Conservation (phyloP, 805 yeast species). For the Sugiyamaella lignohabitans region DNA sequence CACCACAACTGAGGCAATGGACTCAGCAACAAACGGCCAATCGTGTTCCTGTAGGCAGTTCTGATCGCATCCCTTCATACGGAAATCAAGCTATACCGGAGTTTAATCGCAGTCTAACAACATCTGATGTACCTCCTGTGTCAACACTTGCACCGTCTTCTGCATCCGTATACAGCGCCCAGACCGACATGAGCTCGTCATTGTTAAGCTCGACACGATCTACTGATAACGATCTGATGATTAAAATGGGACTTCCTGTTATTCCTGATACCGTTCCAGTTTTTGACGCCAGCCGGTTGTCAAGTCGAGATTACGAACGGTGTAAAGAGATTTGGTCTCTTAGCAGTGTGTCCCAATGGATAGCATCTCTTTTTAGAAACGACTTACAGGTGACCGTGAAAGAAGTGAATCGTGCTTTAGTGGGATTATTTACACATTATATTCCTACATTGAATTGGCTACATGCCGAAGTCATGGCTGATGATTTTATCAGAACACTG, state of each 20-base stretch:
- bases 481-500: conserved; percentile 24
- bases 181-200: background rate
- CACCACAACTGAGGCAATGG: no score
- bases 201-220: background rate
- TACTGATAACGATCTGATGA: background rate
- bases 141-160: background rate
- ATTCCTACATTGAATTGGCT: conserved; percentile 28
- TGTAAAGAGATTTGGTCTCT: conserved; percentile 21
- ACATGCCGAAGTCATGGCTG: conserved; percentile 28
- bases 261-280: conserved; percentile 18
- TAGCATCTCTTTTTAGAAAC: conserved; percentile 3
- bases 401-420: conserved; percentile 18
- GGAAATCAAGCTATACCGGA: no score
- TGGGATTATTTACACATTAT: conserved; percentile 22
- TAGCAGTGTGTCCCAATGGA: conserved; percentile 17
- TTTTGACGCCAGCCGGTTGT: conserved; percentile 19
- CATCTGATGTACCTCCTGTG: background rate
- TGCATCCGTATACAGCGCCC: no score
- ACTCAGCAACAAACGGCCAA: background rate
- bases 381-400: conserved; percentile 13
- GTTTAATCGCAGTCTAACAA: background rate
- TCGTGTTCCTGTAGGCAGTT: background rate
- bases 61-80: background rate
- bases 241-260: conserved; percentile 12
- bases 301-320: conserved; percentile 17